These are phyloP conservation scores for Rhodamnia argentea DNA, from an alignment of 345 rosid genomes.

Conservation along the genomic window DNA sequence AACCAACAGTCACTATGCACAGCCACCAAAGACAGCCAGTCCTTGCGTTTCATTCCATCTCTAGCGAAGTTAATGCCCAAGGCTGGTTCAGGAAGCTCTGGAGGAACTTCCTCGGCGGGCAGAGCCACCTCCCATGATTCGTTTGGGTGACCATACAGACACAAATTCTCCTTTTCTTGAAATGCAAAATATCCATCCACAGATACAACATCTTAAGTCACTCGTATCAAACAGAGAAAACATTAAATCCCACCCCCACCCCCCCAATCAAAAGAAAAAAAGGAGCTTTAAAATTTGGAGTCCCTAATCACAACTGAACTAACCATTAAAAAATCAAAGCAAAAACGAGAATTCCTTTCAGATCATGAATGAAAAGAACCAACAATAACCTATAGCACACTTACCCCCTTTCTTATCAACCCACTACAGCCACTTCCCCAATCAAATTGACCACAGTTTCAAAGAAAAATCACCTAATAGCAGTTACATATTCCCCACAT, in stretches of 20 bases:
- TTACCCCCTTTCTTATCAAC: not conserved
- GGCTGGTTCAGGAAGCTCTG: conserved; percentile 97
- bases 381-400: not conserved
- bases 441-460: not conserved
- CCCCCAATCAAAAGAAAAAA: not conserved
- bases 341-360: not conserved
- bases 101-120: conserved; percentile 97
- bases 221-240: not conserved
- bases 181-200: not conserved
- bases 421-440: not conserved
- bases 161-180: conserved; percentile 90
- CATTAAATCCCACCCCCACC: not conserved
- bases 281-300: not conserved
- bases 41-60: conserved; percentile 95
- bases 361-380: not conserved
- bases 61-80: conserved; percentile 93
- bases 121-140: conserved; percentile 92
- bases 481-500: not conserved
- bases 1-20: conserved; percentile 98
- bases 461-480: not conserved
- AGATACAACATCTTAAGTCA: not conserved
- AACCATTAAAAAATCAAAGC: not conserved
- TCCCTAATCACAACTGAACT: not conserved
- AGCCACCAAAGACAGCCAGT: conserved; percentile 88
- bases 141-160: conserved; percentile 84